Conservation (phyloP, 2,329 filamentous ascomycete species). For the Dactylella cylindrospora region DNA sequence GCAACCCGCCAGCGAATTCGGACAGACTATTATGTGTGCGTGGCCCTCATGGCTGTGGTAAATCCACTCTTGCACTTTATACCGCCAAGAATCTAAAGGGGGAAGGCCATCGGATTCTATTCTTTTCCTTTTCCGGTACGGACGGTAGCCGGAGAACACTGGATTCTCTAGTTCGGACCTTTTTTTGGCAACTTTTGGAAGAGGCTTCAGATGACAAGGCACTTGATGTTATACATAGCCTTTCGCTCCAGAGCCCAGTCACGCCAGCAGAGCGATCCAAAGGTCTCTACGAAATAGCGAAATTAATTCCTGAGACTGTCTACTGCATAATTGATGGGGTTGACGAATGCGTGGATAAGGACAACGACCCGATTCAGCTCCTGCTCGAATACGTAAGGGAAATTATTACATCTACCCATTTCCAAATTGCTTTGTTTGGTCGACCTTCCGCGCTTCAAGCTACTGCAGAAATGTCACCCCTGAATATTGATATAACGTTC, state of each 20-base stretch:
- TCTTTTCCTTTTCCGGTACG: conserved; percentile 10
- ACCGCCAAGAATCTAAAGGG: neutral
- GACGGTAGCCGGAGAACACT: neutral
- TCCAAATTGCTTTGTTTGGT: neutral
- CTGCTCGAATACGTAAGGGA: neutral
- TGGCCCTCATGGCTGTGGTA: neutral
- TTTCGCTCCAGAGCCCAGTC: neutral
- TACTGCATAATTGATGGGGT: conserved; percentile 11
- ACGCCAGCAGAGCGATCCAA: neutral
- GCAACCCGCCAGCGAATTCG: neutral
- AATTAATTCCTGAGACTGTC: neutral
- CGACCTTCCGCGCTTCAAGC: neutral
- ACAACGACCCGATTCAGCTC: neutral
- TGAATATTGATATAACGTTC: conserved; percentile 1
- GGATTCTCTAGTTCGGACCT: conserved; percentile 1
- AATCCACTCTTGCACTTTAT: neutral
- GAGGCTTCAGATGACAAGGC: neutral
- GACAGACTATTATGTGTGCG: neutral
- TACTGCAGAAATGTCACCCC: neutral
- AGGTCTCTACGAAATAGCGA: neutral
- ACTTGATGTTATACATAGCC: neutral
- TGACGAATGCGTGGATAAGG: conserved; percentile 2
- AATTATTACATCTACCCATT: neutral
- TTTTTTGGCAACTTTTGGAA: conserved; percentile 3
- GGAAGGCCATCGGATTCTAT: neutral